Evolutionary conservation across 140 eudicot genomes (phyloP).

Genomic region (Bidens hawaiensis): DNA sequence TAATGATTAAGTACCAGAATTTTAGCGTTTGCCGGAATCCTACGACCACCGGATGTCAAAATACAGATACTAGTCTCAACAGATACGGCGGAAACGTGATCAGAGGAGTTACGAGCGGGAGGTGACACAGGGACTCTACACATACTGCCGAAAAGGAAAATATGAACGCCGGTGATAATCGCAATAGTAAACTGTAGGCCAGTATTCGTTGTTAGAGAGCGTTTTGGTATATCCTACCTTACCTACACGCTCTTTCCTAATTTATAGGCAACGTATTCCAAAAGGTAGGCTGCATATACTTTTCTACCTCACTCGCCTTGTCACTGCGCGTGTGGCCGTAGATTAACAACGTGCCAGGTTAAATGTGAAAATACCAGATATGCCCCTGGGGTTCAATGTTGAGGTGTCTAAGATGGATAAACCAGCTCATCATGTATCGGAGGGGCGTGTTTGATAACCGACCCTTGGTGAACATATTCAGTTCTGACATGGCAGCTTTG

Average conservation of each 20-base stretch:
- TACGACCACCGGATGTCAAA: conserved; percentile 63
- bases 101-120: conserved; percentile 16
- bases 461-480: conserved; percentile 15
- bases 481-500: conserved; percentile 22
- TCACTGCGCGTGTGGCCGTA: not conserved
- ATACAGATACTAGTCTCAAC: conserved; percentile 43
- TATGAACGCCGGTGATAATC: not conserved
- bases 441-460: conserved; percentile 25
- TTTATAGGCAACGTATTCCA: conserved; percentile 20
- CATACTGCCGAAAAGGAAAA: conserved; percentile 32
- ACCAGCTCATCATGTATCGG: conserved; percentile 26
- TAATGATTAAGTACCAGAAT: conserved; percentile 55
- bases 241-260: not conserved
- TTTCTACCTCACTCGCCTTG: conserved; percentile 1
- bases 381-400: conserved; percentile 18
- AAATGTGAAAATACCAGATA: not conserved
- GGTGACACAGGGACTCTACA: conserved; percentile 13
- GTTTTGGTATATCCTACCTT: not conserved
- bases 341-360: not conserved
- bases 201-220: not conserved
- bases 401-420: conserved; percentile 26
- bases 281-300: not conserved
- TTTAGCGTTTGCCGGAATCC: conserved; percentile 67
- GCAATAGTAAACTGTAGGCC: not conserved
- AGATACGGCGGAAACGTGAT: conserved; percentile 26